Evolutionary conservation across 306 rosid genomes (phyloP).

Genomic region (Gastrolobium villosum): DNA sequence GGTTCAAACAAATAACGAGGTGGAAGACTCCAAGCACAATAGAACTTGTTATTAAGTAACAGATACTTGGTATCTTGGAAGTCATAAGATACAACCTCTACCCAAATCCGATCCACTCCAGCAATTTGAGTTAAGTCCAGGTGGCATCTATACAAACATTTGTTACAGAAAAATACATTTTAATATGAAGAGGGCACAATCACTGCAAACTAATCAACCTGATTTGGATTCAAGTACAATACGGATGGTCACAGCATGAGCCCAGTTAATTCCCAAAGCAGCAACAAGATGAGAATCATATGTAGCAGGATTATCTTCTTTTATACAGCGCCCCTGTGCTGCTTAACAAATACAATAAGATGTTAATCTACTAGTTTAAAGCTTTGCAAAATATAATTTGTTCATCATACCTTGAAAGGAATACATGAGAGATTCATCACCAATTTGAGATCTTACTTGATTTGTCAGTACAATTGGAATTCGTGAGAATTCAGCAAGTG

Average conservation of each 20-base stretch:
- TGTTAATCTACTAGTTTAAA: conserved; percentile 36
- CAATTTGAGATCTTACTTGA: conserved; percentile 87
- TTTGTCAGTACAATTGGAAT: conserved; percentile 92
- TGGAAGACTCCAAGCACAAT: conserved; percentile 10
- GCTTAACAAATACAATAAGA: conserved; percentile 44
- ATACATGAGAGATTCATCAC: conserved; percentile 70
- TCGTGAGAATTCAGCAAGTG: conserved; percentile 93
- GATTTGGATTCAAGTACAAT: conserved; percentile 89
- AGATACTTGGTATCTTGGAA: conserved; percentile 1
- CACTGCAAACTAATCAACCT: conserved; percentile 57
- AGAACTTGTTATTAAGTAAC: conserved; percentile 24
- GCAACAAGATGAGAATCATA: conserved; percentile 92
- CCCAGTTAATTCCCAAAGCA: conserved; percentile 96
- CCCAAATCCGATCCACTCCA: conserved; percentile 33
- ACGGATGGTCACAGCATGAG: conserved; percentile 95
- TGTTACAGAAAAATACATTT: conserved; percentile 27
- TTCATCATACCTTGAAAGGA: conserved; percentile 83
- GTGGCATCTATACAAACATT: conserved; percentile 28
- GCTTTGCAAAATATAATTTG: conserved; percentile 35
- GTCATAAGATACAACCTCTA: conserved; percentile 9
- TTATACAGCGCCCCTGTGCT: conserved; percentile 54
- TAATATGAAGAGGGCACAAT: conserved; percentile 33
- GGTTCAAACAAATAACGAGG: background rate
- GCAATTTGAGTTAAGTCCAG: conserved; percentile 13
- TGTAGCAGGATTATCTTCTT: conserved; percentile 49